Evolutionary conservation across 495 filamentous ascomycete species (phyloP), one percentile per base, ranked within the genome.

Genomic region (Endocarpon pusillum): DNA sequence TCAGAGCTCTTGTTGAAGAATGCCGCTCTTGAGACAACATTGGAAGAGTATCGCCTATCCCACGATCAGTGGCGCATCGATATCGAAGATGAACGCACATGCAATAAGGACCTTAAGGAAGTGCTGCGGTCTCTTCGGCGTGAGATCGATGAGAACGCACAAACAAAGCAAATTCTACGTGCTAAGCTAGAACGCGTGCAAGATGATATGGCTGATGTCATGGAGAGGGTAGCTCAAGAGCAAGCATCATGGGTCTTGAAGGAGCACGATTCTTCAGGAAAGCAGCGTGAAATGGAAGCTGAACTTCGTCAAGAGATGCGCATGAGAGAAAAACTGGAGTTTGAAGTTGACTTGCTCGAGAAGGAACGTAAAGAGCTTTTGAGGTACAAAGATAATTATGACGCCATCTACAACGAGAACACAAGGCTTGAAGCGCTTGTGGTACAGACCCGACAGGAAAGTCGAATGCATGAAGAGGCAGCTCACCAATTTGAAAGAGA

Each of bases 61-160:
- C 60, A 59, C 23, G 61, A 61, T 21, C 53, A 59, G 34, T 63
- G 62, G 55, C 52, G 59, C 17, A 40, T 41, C 29, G 63, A 72
- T 21, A 48, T 74, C 5, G 66, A 77, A 18, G 52, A 61, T 23
- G 54, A 55, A 18, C 64, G 62, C 44, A 49, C 56, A 23, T 67
- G 74, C 36, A 75, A 73, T 35, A 66, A 65, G 40, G 51, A 67
- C 25, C 52, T 85, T 6, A 67, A 63, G 35, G 75, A 68, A 40
- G 71, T 69, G 18, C 69, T 91, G 43, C 67, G 75, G 40, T 69
- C 67, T 3, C 59, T 87, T 38, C 67, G 68, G 39, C 61, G 64
- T 27, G 81, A 94, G 45, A 71, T 92, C 33, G 75, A 92, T 54
- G 86, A 94, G 53, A 81, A 75, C 50, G 71, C 81, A 49, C 68